Evolutionary conservation across 306 rosid species (phyloP).

Genomic region (Gleditsia sinensis): DNA sequence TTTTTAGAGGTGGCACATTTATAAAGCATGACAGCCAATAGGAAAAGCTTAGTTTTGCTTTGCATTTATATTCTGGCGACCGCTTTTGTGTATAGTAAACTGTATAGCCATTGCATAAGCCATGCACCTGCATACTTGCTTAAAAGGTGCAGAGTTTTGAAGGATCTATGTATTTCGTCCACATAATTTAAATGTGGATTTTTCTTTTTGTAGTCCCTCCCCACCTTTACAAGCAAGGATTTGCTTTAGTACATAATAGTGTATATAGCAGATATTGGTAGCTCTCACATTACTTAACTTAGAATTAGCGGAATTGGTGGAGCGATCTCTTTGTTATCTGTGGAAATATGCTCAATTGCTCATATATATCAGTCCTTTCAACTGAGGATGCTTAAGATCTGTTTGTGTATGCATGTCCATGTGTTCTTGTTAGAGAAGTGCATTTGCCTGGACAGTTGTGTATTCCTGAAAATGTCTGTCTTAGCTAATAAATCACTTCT

Average conservation of each 20-base stretch:
- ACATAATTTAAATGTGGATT: not conserved
- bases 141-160: not conserved
- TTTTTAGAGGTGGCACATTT: not conserved
- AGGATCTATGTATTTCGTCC: not conserved
- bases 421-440: not conserved
- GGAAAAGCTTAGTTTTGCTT: not conserved
- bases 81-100: not conserved
- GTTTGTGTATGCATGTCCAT: not conserved
- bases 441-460: not conserved
- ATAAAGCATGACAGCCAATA: not conserved
- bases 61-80: not conserved
- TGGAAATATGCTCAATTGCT: not conserved
- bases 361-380: no score
- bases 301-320: not conserved
- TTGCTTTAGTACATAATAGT: not conserved
- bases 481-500: not conserved
- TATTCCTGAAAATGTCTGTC: not conserved
- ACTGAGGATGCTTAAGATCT: not conserved
- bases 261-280: not conserved
- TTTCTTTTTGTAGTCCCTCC: not conserved
- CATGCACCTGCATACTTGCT: conserved; percentile 11
- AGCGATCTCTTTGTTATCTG: not conserved
- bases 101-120: conserved; percentile 5
- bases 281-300: not conserved
- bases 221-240: not conserved